Evolutionary conservation across 2,329 filamentous ascomycete genomes (phyloP).

Genomic region (Xylariales sp.): DNA sequence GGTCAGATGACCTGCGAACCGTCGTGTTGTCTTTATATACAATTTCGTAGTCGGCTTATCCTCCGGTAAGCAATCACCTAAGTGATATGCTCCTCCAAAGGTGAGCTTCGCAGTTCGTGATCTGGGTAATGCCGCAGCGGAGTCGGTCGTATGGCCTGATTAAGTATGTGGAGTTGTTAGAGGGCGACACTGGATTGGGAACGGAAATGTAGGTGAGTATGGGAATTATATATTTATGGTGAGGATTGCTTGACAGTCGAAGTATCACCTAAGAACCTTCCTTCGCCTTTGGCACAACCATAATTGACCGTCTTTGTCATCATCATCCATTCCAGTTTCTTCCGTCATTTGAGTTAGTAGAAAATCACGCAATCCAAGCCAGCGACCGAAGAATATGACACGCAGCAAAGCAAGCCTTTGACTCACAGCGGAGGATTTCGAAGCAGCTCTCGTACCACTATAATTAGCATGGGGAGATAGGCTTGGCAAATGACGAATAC

Average conservation of each 20-base stretch:
- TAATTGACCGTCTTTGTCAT: conserved; percentile 2
- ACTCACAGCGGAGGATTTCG: background rate
- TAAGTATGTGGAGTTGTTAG: background rate
- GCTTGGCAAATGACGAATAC: conserved; percentile 3
- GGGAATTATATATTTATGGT: too few relatives aligned
- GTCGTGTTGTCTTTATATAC: background rate
- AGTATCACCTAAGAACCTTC: background rate
- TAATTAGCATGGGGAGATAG: background rate
- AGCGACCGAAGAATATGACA: background rate
- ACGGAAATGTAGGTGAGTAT: background rate
- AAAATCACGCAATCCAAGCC: conserved; percentile 6
- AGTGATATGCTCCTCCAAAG: too few relatives aligned
- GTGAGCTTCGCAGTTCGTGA: too few relatives aligned
- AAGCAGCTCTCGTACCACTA: background rate
- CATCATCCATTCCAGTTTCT: conserved; percentile 7
- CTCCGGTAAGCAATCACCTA: background rate
- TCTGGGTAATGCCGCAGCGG: too few relatives aligned
- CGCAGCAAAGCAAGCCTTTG: conserved; percentile 1
- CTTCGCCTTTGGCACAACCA: background rate
- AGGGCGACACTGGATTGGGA: background rate
- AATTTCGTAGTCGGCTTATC: background rate
- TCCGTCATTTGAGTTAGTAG: background rate
- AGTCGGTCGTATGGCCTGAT: too few relatives aligned
- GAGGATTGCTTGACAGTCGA: background rate
- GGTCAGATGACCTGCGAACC: background rate